Conservation (phyloP, 805 yeast genomes). For the Metschnikowia bowlesiae region DNA sequence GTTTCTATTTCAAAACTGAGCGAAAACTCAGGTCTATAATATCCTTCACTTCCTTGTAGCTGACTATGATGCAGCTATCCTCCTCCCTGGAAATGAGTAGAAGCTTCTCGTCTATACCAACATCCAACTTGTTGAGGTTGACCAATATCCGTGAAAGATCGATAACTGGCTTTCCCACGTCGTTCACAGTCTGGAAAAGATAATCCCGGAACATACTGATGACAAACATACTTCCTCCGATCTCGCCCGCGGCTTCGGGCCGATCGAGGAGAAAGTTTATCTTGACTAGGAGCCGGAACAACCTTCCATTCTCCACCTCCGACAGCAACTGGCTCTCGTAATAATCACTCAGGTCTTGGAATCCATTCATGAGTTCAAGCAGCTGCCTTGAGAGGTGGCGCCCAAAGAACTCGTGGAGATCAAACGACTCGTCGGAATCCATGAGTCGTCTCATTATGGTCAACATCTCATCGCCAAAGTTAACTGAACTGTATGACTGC, state of each 20-base stretch:
- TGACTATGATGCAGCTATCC: constrained; percentile 75
- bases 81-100: constrained; percentile 81
- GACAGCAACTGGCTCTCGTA: constrained; percentile 57
- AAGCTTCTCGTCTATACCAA: constrained; percentile 81
- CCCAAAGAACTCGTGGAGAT: constrained; percentile 22
- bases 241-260: constrained; percentile 54
- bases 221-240: constrained; percentile 65
- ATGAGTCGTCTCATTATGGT: constrained; percentile 22
- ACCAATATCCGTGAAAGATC: constrained; percentile 80
- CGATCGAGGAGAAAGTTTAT: constrained; percentile 73
- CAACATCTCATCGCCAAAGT: constrained; percentile 44
- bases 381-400: constrained; percentile 31
- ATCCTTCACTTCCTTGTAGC: constrained; percentile 77
- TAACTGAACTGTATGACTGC: constrained; percentile 13
- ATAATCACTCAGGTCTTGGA: constrained; percentile 51
- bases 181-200: constrained; percentile 81
- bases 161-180: constrained; percentile 67
- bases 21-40: constrained; percentile 67
- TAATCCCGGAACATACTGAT: constrained; percentile 71
- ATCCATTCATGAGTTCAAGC: constrained; percentile 44
- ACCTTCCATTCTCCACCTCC: constrained; percentile 84
- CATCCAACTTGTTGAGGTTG: constrained; percentile 84
- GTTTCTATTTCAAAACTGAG: constrained; percentile 10
- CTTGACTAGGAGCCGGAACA: constrained; percentile 78
- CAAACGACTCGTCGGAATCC: constrained; percentile 16